These are phyloP conservation scores for Cryptococcus sp. DNA, from an alignment of 1,284 basidiomycete genomes.

Conservation along the genomic window DNA sequence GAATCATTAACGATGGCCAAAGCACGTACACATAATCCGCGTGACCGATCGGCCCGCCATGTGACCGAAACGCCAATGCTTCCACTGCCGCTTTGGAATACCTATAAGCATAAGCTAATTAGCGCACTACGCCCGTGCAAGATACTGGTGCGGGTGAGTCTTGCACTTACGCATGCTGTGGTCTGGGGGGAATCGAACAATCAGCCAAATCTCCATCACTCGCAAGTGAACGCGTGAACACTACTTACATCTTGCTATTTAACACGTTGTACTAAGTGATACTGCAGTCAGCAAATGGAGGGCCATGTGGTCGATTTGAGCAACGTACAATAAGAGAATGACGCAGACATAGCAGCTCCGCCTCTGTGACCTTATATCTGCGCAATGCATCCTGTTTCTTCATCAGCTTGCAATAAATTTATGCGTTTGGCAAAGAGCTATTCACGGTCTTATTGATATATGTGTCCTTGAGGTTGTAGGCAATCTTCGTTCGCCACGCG, in stretches of 20 bases:
- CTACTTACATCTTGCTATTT: conserved; percentile 19
- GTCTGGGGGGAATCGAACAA: conserved; percentile 2
- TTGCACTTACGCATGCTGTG: conserved; percentile 14
- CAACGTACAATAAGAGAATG: conserved; percentile 28
- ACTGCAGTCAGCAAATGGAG: not conserved
- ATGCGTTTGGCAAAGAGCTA: not conserved
- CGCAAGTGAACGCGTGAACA: not conserved
- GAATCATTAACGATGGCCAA: not conserved
- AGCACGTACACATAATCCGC: conserved; percentile 19
- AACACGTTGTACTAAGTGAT: conserved; percentile 20
- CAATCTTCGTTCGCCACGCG: conserved; percentile 11
- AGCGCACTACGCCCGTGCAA: too few species aligned
- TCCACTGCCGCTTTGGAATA: conserved; percentile 24
- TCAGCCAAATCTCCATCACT: not conserved
- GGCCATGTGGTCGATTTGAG: not conserved
- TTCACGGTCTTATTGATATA: conserved; percentile 29
- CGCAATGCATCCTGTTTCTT: conserved; percentile 24
- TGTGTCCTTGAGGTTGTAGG: conserved; percentile 2
- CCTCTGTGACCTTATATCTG: conserved; percentile 27
- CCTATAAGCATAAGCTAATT: conserved; percentile 1
- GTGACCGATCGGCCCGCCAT: conserved; percentile 28
- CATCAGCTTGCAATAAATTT: not conserved
- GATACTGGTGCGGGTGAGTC: not conserved
- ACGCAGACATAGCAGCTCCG: conserved; percentile 29
- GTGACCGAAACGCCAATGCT: conserved; percentile 27